Evolutionary conservation across 2,329 filamentous ascomycete genomes (phyloP), one percentile per base, ranked within the genome.

Genomic region (Apiospora koreana): DNA sequence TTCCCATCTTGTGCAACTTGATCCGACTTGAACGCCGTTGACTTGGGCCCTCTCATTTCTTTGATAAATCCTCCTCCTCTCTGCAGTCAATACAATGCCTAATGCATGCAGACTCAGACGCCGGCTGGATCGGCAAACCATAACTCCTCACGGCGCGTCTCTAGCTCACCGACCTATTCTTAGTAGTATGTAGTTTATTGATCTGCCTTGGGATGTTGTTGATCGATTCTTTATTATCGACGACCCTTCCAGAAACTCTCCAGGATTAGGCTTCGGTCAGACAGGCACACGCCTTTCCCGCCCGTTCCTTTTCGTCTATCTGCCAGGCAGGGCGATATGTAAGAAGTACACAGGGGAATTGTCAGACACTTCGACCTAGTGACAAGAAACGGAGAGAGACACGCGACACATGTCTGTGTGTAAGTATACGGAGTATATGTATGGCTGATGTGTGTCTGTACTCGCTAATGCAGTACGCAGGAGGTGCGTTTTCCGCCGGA

Each of bases 141-240:
- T n/a, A 21, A 38, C 54, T 62, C 54, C 54, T 62, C 31, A 54
- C 21, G 25, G 25, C 25, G 50, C 50, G 23, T 54, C 23, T 28
- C 23, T 38, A 62, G 54, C 54, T 62, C 54, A 62, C 54, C 54
- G 31, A 62, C 54, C 54, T 38, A 62, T 62, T 38, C 54, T 38
- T 62, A 62, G 54, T 21, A 21, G 28, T 35, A n/a, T 21, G 23
- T 25, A 62, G 21, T 23, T 38, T 16, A 38, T n/a, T 38, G 54
- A 62, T 62, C 54, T 62, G 54, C 54, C 54, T 38, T n/a, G 31
- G 54, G 54, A 62, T 62, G 54, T n/a, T 62, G 54, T 62, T 62
- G 54, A 62, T 62, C 54, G 31, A 35, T n/a, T 62, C 54, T 38
- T 38, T 21, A 38, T 62, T 14, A 62, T 31, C 8, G 35, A 7